A percentile compares a stretch with the other conserved stretches of the same genome.
phyloP scores from a whole-genome alignment of 1,284 basidiomycete species.

The Malassezia slooffiae region DNA sequence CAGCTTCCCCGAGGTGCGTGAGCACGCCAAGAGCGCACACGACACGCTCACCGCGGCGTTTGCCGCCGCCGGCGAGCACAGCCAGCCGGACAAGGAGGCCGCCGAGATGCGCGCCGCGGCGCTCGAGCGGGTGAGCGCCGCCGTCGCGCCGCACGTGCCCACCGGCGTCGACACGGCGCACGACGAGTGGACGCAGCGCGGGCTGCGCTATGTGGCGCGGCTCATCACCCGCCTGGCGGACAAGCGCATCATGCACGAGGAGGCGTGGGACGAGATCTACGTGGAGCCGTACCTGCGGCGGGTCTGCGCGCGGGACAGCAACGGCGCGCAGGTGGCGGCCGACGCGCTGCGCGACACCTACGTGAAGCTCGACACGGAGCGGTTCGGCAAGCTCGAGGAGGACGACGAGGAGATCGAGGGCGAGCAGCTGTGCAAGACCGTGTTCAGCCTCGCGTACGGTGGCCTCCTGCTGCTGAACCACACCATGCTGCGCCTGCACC shows the following conservation, averaged over 20 bases:
- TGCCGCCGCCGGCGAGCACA: constrained; percentile 21
- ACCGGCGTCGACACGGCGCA: constrained; percentile 24
- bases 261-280: constrained; percentile 43
- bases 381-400: constrained; percentile 47
- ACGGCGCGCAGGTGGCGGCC: constrained; percentile 31
- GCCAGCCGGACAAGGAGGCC: constrained; percentile 31
- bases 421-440: constrained; percentile 70
- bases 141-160: constrained; percentile 27
- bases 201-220: constrained; percentile 35
- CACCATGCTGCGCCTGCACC: constrained; percentile 77
- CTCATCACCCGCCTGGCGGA: constrained; percentile 36
- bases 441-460: constrained; percentile 94
- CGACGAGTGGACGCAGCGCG: constrained; percentile 32
- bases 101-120: constrained; percentile 13
- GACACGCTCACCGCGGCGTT: constrained; percentile 35
- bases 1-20: constrained; percentile 78
- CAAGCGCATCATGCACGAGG: constrained; percentile 40
- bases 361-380: constrained; percentile 33
- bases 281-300: constrained; percentile 48
- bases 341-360: constrained; percentile 36
- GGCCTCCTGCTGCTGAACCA: constrained; percentile 89
- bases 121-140: constrained; percentile 24
- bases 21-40: constrained; percentile 38
- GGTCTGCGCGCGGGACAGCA: constrained; percentile 23
- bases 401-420: constrained; percentile 59